Conservation (phyloP, 176 grass and related monocot species). For the Phoenix dactylifera region DNA sequence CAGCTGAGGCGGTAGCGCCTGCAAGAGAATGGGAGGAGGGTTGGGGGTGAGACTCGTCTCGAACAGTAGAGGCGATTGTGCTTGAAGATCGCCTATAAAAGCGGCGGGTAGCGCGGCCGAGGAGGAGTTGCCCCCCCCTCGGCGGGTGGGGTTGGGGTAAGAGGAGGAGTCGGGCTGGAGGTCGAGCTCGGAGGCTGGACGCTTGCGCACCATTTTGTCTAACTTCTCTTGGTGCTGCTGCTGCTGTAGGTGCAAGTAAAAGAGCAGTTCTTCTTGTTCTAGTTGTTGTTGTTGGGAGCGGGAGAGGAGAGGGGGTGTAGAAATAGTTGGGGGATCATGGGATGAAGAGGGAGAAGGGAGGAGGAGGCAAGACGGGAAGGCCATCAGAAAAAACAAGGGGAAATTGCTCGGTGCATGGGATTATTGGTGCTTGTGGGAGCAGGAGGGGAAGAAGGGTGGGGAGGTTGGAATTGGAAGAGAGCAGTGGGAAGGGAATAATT, state of each 20-base stretch:
- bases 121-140: constrained; percentile 11
- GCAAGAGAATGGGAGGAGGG: constrained; percentile 20
- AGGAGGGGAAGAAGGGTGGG: no score
- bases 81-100: constrained; percentile 6
- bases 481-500: no score
- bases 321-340: background rate
- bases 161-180: constrained; percentile 18
- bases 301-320: constrained; percentile 21
- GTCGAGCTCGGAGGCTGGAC: constrained; percentile 59
- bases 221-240: no score
- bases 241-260: background rate
- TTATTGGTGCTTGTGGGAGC: background rate
- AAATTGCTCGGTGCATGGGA: constrained; percentile 4
- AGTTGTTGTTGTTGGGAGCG: constrained; percentile 31
- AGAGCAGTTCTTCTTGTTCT: background rate
- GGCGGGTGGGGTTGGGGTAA: constrained; percentile 12
- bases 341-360: background rate
- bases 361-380: constrained; percentile 6
- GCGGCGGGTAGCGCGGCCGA: constrained; percentile 7
- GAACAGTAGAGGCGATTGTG: constrained; percentile 10
- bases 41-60: constrained; percentile 4
- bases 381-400: constrained; percentile 25
- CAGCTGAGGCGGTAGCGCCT: constrained; percentile 25
- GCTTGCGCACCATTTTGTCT: constrained; percentile 66
- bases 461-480: no score